Percentiles rank a stretch among this genome's conserved stretches.
Conservation (phyloP, 2,329 filamentous ascomycete species). For the Ophiognomonia clavigignenti-juglandacearum region DNA sequence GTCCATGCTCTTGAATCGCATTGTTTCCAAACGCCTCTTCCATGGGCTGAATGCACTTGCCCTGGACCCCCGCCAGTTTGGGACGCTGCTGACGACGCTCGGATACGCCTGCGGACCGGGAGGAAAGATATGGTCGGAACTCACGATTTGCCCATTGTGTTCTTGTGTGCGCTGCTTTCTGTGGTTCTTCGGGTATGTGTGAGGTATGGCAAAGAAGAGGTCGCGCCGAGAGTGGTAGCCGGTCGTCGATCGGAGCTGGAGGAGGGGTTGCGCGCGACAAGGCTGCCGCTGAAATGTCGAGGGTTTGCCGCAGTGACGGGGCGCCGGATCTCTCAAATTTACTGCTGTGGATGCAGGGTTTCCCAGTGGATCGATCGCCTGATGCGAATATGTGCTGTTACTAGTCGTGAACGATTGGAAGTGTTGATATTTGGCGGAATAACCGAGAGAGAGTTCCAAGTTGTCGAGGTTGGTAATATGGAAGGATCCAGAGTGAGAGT, state of each 20-base stretch:
- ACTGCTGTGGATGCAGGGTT: too few relatives aligned
- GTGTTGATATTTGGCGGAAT: too few relatives aligned
- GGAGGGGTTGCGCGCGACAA: constrained; percentile 8
- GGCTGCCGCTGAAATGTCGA: not conserved
- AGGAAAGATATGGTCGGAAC: constrained; percentile 21
- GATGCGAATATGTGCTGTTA: too few relatives aligned
- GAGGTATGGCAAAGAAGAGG: not conserved
- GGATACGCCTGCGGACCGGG: not conserved
- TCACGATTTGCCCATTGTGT: constrained; percentile 50
- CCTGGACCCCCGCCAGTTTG: not conserved
- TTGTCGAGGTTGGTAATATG: too few relatives aligned
- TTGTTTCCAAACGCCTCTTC: constrained; percentile 2
- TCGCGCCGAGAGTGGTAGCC: not conserved
- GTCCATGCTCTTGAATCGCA: constrained; percentile 3
- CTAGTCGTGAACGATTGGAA: too few relatives aligned
- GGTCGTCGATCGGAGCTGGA: not conserved
- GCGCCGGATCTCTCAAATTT: not conserved
- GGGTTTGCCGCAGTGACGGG: not conserved
- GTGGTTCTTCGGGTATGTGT: not conserved
- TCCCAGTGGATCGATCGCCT: too few relatives aligned
- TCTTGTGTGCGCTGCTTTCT: constrained; percentile 1
- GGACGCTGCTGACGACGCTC: not conserved
- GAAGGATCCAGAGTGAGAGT: too few relatives aligned
- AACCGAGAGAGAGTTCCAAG: too few relatives aligned
- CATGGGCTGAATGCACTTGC: not conserved